phyloP scores from a whole-genome alignment of 2,329 filamentous ascomycete genomes.

The Xylariaceae sp. region DNA sequence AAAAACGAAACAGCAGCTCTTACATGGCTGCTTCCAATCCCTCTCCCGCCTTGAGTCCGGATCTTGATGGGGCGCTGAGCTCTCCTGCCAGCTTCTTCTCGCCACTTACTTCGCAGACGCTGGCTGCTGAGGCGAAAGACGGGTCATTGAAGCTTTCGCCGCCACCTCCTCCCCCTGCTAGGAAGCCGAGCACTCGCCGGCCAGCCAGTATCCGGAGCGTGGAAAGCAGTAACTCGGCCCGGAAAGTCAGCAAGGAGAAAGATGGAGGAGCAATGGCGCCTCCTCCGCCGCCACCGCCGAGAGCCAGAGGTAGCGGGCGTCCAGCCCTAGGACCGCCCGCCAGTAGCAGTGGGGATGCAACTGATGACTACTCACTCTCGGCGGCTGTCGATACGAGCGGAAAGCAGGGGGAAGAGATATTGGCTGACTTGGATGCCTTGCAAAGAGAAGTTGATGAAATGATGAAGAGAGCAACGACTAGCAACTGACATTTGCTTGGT shows the following conservation, averaged over 20 bases:
- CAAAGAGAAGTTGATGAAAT: slow-evolving; percentile 73
- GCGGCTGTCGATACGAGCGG: slow-evolving; percentile 20
- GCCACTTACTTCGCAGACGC: slow-evolving; percentile 6
- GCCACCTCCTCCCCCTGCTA: slow-evolving; percentile 44
- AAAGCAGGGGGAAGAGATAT: slow-evolving; percentile 52
- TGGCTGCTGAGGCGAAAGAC: slow-evolving; percentile 20
- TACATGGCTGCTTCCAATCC: slow-evolving; percentile 30
- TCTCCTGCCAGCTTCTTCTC: slow-evolving; percentile 13
- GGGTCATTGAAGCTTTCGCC: slow-evolving; percentile 32
- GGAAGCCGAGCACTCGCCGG: slow-evolving; percentile 42
- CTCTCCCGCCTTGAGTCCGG: slow-evolving; percentile 17
- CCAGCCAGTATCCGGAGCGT: slow-evolving; percentile 41
- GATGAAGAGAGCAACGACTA: slow-evolving; percentile 36
- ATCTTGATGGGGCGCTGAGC: slow-evolving; percentile 18
- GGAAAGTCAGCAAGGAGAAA: slow-evolving; percentile 31
- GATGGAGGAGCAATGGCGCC: slow-evolving; percentile 33
- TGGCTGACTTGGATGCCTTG: slow-evolving; percentile 68
- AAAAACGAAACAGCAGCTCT: slow-evolving; percentile 29
- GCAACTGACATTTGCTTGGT: too few relatives aligned
- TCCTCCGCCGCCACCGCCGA: slow-evolving; percentile 48
- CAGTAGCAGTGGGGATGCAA: slow-evolving; percentile 30
- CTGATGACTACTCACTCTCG: slow-evolving; percentile 17
- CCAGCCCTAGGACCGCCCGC: slow-evolving; percentile 37
- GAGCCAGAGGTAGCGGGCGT: slow-evolving; percentile 45
- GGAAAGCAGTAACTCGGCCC: slow-evolving; percentile 32